Percentiles rank a stretch among this genome's conserved stretches.
Conservation (phyloP, 1,284 basidiomycete genomes). For the Leccinum proximum region DNA sequence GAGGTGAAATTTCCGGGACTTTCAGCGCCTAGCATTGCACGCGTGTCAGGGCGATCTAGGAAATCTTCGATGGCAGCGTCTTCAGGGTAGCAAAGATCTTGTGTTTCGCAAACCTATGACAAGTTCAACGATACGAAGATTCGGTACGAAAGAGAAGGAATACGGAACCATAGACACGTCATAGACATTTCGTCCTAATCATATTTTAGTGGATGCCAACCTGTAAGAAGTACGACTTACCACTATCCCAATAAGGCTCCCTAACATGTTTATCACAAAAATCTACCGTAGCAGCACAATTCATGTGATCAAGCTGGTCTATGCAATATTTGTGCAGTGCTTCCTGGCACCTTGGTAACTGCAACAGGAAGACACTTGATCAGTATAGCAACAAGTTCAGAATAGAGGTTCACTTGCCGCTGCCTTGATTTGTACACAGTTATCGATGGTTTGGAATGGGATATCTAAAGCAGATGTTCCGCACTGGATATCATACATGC, state of each 20-base stretch:
- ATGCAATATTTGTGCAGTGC: conserved; percentile 47
- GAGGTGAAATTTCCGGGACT: conserved; percentile 49
- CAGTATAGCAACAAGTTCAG: neutral
- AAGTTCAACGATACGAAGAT: conserved; percentile 1
- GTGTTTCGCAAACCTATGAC: conserved; percentile 45
- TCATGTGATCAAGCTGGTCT: conserved; percentile 57
- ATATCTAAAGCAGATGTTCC: conserved; percentile 49
- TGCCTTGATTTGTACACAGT: conserved; percentile 58
- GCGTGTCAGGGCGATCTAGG: conserved; percentile 56
- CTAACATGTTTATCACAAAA: conserved; percentile 64
- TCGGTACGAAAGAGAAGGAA: conserved; percentile 4
- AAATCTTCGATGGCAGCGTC: conserved; percentile 45
- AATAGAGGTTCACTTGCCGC: conserved; percentile 38
- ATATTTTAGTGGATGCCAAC: neutral
- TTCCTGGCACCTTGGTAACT: conserved; percentile 56
- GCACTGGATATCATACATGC: conserved; percentile 65
- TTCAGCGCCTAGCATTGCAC: conserved; percentile 58
- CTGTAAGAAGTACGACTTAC: conserved; percentile 32
- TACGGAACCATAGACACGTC: conserved; percentile 62
- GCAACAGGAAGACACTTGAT: neutral
- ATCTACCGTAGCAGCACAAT: conserved; percentile 55
- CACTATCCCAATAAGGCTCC: conserved; percentile 46
- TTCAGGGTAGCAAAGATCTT: conserved; percentile 56
- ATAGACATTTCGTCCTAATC: conserved; percentile 58
- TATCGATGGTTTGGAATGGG: conserved; percentile 55